Percentiles rank a stretch among this genome's conserved stretches.
phyloP scores from a whole-genome alignment of 75 land plant species.

The Pinus tabuliformis region DNA sequence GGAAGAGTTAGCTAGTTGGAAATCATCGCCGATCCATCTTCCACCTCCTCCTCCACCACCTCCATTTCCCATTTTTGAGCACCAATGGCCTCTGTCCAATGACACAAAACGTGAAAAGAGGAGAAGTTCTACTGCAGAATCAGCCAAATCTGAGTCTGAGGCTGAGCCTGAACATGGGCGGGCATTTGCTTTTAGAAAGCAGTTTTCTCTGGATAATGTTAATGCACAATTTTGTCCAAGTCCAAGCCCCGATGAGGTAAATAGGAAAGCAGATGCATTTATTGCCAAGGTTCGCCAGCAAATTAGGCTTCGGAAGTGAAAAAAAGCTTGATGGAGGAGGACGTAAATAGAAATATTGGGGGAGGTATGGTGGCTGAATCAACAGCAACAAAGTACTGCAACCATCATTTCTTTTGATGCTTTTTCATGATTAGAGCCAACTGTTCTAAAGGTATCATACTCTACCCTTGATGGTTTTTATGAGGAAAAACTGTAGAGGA shows the following conservation, averaged over 20 bases:
- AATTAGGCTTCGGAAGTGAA: neutral
- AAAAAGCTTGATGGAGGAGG: neutral
- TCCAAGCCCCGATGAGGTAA: slow-evolving; percentile 6
- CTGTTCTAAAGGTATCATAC: neutral
- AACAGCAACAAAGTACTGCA: neutral
- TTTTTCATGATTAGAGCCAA: neutral
- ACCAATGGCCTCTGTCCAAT: neutral
- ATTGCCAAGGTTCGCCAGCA: neutral
- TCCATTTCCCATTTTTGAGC: neutral
- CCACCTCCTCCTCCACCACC: neutral
- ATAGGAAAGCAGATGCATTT: slow-evolving; percentile 3
- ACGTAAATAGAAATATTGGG: neutral
- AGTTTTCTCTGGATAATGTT: neutral
- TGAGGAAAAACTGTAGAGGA: neutral
- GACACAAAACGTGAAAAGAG: neutral
- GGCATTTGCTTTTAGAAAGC: neutral
- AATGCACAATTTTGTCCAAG: neutral
- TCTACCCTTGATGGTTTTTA: neutral
- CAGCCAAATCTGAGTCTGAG: neutral
- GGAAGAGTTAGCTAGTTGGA: neutral
- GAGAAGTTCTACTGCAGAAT: neutral
- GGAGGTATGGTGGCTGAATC: neutral
- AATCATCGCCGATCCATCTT: slow-evolving; percentile 2
- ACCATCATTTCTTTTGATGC: neutral
- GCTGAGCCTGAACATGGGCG: neutral